These are phyloP conservation scores for Ascochyta viciae-villosae DNA, from an alignment of 2,329 filamentous ascomycete genomes.

Conservation along the genomic window DNA sequence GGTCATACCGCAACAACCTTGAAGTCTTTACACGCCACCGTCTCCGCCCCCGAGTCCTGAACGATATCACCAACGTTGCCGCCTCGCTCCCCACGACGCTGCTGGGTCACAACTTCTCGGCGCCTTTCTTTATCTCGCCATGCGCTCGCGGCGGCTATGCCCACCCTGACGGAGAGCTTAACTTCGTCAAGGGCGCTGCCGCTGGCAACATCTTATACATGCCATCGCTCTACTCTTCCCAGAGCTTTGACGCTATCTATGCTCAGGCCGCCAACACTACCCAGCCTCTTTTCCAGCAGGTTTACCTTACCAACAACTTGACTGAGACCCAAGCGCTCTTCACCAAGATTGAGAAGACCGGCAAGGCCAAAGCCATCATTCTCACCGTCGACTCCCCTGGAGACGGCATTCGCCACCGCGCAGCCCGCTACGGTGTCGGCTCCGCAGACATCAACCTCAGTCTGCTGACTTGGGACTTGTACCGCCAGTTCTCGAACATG, in stretches of 20 bases:
- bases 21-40: constrained; percentile 60
- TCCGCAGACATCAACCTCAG: constrained; percentile 41
- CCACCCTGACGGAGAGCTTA: constrained; percentile 57
- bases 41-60: constrained; percentile 58
- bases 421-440: constrained; percentile 41
- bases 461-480: constrained; percentile 45
- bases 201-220: constrained; percentile 61
- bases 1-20: constrained; percentile 64
- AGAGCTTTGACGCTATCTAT: constrained; percentile 44
- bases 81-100: constrained; percentile 54
- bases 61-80: constrained; percentile 57
- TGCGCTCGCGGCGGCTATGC: constrained; percentile 50
- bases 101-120: constrained; percentile 61
- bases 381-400: constrained; percentile 52
- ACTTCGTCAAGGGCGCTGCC: constrained; percentile 59
- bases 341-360: constrained; percentile 39
- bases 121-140: constrained; percentile 64
- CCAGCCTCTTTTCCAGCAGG: constrained; percentile 52
- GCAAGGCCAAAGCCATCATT: constrained; percentile 50
- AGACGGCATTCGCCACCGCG: constrained; percentile 48
- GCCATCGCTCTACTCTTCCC: constrained; percentile 46
- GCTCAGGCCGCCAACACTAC: constrained; percentile 28
- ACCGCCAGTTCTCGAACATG: constrained; percentile 46
- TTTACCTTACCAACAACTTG: constrained; percentile 47
- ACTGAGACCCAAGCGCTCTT: constrained; percentile 43